Percentiles rank a stretch among this genome's conserved stretches.
These are phyloP conservation scores for Ophiorrhiza pumila DNA, from an alignment of 257 asterid species.

Conservation along the genomic window DNA sequence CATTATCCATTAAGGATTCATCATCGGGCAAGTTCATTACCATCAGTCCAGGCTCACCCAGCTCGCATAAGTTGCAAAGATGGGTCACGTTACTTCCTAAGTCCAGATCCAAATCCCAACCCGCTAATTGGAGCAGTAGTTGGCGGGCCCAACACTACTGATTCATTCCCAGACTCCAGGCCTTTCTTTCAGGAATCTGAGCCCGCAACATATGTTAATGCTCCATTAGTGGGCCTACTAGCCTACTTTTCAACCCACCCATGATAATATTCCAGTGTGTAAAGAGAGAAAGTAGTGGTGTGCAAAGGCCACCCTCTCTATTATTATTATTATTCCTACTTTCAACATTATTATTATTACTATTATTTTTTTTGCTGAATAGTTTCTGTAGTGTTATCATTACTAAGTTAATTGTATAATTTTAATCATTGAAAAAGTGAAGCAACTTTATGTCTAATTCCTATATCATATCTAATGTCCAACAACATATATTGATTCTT, in stretches of 20 bases:
- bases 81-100: conserved; percentile 52
- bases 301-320: conserved; percentile 71
- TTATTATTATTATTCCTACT: conserved; percentile 9
- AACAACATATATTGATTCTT: no score
- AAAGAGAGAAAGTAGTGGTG: conserved; percentile 51
- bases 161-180: conserved; percentile 69
- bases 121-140: conserved; percentile 67
- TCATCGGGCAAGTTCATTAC: conserved; percentile 73
- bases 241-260: conserved; percentile 75
- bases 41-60: conserved; percentile 58
- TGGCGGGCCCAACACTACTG: conserved; percentile 71
- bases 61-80: conserved; percentile 56
- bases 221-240: conserved; percentile 70
- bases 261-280: conserved; percentile 13
- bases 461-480: neutral
- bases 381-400: neutral
- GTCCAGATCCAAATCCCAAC: conserved; percentile 73
- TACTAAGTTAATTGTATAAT: conserved; percentile 10
- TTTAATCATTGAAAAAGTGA: neutral
- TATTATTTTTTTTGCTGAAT: neutral
- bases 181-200: conserved; percentile 72
- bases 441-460: neutral
- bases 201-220: conserved; percentile 84
- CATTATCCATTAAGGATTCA: conserved; percentile 72
- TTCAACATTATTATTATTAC: neutral